Evolutionary conservation across 495 filamentous ascomycete species (phyloP).

Genomic region (Lophiotrema nucula): DNA sequence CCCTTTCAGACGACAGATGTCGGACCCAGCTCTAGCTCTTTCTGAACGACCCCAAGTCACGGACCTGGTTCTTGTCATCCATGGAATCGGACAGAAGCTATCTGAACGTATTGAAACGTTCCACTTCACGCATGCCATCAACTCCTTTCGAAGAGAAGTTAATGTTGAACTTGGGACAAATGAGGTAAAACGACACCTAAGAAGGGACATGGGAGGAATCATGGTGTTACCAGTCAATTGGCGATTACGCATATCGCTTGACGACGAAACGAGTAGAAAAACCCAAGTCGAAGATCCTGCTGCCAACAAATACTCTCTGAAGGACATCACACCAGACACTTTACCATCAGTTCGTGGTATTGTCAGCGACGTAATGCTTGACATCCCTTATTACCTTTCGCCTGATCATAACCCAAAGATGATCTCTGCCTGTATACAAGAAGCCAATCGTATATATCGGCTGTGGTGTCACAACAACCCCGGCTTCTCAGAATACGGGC

Average conservation of each 20-base stretch:
- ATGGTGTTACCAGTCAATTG: constrained; percentile 84
- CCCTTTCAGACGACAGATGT: constrained; percentile 36
- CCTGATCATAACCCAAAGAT: constrained; percentile 87
- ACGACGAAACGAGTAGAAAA: constrained; percentile 72
- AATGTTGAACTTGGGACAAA: constrained; percentile 79
- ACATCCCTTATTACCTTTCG: constrained; percentile 95
- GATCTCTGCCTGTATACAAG: constrained; percentile 81
- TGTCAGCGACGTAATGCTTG: constrained; percentile 95
- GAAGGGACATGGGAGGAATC: constrained; percentile 66
- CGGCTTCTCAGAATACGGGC: constrained; percentile 73
- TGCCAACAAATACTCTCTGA: constrained; percentile 68
- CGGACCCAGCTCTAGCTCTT: constrained; percentile 47
- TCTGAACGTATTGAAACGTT: constrained; percentile 94
- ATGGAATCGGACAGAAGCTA: constrained; percentile 97
- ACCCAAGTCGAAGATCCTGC: constrained; percentile 50
- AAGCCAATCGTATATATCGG: constrained; percentile 90
- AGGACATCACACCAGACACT: constrained; percentile 89
- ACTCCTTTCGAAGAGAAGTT: constrained; percentile 79
- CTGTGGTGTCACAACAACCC: constrained; percentile 93
- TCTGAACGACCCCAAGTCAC: constrained; percentile 70
- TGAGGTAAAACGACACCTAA: constrained; percentile 68
- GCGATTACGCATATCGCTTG: constrained; percentile 81
- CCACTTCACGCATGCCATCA: constrained; percentile 94
- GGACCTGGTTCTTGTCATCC: constrained; percentile 85
- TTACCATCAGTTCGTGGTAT: constrained; percentile 85